phyloP scores from a whole-genome alignment of 2,329 filamentous ascomycete species.

The Stagonosporopsis cucurbitacearum region DNA sequence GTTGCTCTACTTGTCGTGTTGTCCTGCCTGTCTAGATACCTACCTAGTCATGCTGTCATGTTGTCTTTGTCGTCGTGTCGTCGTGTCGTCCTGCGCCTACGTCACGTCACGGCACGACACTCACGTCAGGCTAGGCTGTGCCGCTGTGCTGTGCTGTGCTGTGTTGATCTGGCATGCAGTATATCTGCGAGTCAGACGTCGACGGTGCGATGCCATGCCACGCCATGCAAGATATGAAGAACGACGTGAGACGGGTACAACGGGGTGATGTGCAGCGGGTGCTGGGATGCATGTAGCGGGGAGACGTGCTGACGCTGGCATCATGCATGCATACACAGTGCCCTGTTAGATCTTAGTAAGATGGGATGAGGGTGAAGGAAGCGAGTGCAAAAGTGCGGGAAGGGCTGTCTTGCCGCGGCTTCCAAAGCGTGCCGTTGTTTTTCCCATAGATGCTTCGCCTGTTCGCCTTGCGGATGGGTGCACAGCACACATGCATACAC shows the following conservation, averaged over 20 bases:
- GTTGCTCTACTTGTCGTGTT: too few relatives aligned
- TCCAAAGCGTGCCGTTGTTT: background rate
- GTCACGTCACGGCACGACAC: background rate
- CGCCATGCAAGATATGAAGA: too few relatives aligned
- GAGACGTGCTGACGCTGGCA: too few relatives aligned
- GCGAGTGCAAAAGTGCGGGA: background rate
- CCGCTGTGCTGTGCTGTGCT: background rate
- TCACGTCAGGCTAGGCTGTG: too few relatives aligned
- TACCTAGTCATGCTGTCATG: background rate
- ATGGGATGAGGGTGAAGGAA: background rate
- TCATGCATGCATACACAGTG: too few relatives aligned
- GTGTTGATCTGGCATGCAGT: background rate
- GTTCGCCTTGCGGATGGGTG: too few relatives aligned
- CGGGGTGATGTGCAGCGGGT: background rate
- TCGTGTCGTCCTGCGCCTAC: background rate
- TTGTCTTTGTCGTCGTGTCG: too few relatives aligned
- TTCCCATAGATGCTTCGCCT: too few relatives aligned
- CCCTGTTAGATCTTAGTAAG: too few relatives aligned
- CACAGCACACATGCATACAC: too few relatives aligned
- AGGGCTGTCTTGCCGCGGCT: background rate
- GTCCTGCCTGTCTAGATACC: too few relatives aligned
- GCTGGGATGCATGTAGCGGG: background rate
- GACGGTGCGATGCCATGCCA: background rate
- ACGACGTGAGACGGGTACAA: background rate
- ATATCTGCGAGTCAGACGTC: background rate